Conservation (phyloP, 345 rosid genomes). For the Iberis pinnata region DNA sequence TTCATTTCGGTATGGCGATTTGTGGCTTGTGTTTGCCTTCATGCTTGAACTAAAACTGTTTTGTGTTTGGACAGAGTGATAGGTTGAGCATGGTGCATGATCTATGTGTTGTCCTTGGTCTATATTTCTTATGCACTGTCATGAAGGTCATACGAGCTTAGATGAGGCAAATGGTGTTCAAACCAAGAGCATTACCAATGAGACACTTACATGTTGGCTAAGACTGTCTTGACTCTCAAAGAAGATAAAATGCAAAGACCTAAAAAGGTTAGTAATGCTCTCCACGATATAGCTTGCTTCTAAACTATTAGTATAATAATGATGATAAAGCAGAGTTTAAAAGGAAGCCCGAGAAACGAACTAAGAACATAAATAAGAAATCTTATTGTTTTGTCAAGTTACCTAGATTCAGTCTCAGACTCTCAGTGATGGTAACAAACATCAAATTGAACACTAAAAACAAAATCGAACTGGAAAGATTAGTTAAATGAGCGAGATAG, state of each 20-base stretch:
- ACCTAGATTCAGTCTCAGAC: too few relatives aligned
- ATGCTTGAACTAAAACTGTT: conserved; percentile 12
- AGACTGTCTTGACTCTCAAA: conserved; percentile 64
- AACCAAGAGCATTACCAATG: conserved; percentile 90
- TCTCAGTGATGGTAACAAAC: too few relatives aligned
- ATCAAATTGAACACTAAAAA: too few relatives aligned
- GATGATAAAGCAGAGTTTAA: too few relatives aligned
- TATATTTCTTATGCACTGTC: conserved; percentile 76
- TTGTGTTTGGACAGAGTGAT: conserved; percentile 51
- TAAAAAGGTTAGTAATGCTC: conserved; percentile 61
- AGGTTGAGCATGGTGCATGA: conserved; percentile 89
- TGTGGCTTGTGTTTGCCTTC: neutral
- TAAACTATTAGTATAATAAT: too few relatives aligned
- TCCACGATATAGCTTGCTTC: too few relatives aligned
- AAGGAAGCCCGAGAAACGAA: too few relatives aligned
- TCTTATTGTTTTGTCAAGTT: too few relatives aligned
- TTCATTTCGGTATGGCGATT: neutral
- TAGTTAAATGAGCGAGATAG: too few relatives aligned
- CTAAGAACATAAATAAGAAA: too few relatives aligned
- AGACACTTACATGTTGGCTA: conserved; percentile 68
- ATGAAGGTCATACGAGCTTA: conserved; percentile 93
- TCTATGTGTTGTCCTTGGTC: conserved; percentile 79
- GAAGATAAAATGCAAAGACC: conserved; percentile 90
- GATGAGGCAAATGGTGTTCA: conserved; percentile 56
- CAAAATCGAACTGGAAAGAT: too few relatives aligned